Conservation (phyloP, 805 yeast genomes). For the Brettanomyces bruxellensis region DNA sequence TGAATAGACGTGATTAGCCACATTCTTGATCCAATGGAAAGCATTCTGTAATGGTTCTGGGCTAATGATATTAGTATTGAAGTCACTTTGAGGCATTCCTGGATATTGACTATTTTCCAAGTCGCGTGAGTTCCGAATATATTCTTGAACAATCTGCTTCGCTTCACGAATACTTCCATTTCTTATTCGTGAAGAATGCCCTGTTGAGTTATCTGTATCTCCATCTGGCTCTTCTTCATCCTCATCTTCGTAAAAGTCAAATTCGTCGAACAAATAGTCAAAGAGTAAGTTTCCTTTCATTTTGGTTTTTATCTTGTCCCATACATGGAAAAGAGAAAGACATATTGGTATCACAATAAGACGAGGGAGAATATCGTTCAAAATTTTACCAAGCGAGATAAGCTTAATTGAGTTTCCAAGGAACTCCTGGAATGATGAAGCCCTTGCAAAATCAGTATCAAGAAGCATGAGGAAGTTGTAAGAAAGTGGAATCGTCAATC, state of each 20-base stretch:
- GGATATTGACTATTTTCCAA: too few relatives aligned
- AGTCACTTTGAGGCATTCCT: too few relatives aligned
- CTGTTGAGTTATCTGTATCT: not conserved
- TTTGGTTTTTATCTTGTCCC: slow-evolving; percentile 44
- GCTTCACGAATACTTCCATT: slow-evolving; percentile 18
- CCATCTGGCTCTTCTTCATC: slow-evolving; percentile 1
- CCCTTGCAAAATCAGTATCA: slow-evolving; percentile 22
- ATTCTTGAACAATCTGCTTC: slow-evolving; percentile 18
- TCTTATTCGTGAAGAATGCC: slow-evolving; percentile 8
- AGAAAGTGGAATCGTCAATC: slow-evolving; percentile 74
- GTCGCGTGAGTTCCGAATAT: not conserved
- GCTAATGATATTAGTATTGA: too few relatives aligned
- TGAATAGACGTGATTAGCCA: too few relatives aligned
- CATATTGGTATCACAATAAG: slow-evolving; percentile 62
- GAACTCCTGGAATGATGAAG: slow-evolving; percentile 58
- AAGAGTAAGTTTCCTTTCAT: slow-evolving; percentile 20
- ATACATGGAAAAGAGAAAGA: slow-evolving; percentile 56
- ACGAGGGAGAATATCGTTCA: slow-evolving; percentile 72
- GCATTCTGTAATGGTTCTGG: too few relatives aligned
- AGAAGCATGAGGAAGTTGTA: slow-evolving; percentile 69
- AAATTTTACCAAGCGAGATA: slow-evolving; percentile 61
- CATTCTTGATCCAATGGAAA: too few relatives aligned
- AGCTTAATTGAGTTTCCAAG: slow-evolving; percentile 68
- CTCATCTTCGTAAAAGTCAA: slow-evolving; percentile 19
- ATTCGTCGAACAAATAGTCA: slow-evolving; percentile 24